Conservation (phyloP, 352 stramenopile genomes). For the Nothophytophthora sp. region DNA sequence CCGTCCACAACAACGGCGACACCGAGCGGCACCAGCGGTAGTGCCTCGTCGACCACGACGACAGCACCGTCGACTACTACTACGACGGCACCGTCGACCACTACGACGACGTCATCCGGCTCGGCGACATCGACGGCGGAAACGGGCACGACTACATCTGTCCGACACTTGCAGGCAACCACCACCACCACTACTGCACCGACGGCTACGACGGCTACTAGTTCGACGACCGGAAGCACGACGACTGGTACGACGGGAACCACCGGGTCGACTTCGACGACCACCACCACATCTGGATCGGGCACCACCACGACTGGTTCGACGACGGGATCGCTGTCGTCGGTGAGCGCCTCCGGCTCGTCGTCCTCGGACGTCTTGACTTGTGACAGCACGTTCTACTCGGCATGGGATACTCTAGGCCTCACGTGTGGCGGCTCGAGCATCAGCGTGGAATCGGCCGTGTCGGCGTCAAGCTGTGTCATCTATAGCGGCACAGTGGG, state of each 20-base stretch:
- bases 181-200: constrained; percentile 12
- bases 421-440: constrained; percentile 53
- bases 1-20: constrained; percentile 15
- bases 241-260: constrained; percentile 7
- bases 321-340: constrained; percentile 2
- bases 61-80: no score
- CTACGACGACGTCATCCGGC: constrained; percentile 19
- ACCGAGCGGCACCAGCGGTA: no score
- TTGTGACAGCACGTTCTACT: constrained; percentile 84
- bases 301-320: constrained; percentile 18
- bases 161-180: constrained; percentile 15
- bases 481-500: constrained; percentile 79
- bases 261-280: constrained; percentile 2
- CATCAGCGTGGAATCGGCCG: constrained; percentile 55
- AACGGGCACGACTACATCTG: constrained; percentile 5
- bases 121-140: constrained; percentile 9
- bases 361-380: constrained; percentile 43
- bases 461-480: constrained; percentile 54
- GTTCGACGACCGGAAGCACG: constrained; percentile 2
- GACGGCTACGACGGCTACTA: constrained; percentile 15
- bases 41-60: constrained; percentile 1
- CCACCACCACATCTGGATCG: constrained; percentile 6
- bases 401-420: constrained; percentile 63
- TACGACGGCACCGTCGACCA: constrained; percentile 13
- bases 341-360: constrained; percentile 7